Evolutionary conservation across 345 rosid species (phyloP).

Genomic region (Citrus hindsii): DNA sequence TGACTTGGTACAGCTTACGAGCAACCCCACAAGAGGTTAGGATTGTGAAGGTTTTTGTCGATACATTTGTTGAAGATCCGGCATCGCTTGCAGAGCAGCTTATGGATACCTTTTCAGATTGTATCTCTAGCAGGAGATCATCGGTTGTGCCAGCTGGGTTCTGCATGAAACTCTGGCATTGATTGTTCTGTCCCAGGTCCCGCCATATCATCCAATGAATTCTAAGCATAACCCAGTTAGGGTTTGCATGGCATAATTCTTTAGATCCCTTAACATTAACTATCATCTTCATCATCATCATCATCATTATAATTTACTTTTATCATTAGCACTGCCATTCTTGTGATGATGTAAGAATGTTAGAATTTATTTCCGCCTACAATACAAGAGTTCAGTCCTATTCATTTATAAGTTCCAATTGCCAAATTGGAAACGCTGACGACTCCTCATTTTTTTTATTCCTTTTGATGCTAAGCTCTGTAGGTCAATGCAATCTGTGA

Average conservation of each 20-base stretch:
- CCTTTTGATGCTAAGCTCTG: background rate
- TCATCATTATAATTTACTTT: conserved; percentile 19
- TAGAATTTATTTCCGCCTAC: conserved; percentile 14
- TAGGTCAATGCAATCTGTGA: background rate
- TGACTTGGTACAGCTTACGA: conserved; percentile 92
- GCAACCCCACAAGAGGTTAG: conserved; percentile 74
- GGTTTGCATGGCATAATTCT: conserved; percentile 38
- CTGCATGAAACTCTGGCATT: conserved; percentile 97
- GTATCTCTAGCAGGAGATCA: conserved; percentile 49
- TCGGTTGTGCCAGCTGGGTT: conserved; percentile 65
- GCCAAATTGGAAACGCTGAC: background rate
- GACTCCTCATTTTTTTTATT: background rate
- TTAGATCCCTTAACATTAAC: conserved; percentile 25
- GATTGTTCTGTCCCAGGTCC: conserved; percentile 14
- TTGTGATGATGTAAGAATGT: conserved; percentile 30
- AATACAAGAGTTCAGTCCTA: conserved; percentile 4
- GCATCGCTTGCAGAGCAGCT: conserved; percentile 90
- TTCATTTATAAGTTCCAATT: conserved; percentile 15
- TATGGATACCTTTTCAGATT: conserved; percentile 80
- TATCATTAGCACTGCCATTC: conserved; percentile 28
- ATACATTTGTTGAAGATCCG: conserved; percentile 68
- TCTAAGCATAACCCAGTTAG: conserved; percentile 12
- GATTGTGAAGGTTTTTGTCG: conserved; percentile 77
- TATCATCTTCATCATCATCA: conserved; percentile 26
- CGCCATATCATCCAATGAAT: conserved; percentile 5